Conservation (phyloP, 108 stramenopile species). For the Skeletonema menzelii region DNA sequence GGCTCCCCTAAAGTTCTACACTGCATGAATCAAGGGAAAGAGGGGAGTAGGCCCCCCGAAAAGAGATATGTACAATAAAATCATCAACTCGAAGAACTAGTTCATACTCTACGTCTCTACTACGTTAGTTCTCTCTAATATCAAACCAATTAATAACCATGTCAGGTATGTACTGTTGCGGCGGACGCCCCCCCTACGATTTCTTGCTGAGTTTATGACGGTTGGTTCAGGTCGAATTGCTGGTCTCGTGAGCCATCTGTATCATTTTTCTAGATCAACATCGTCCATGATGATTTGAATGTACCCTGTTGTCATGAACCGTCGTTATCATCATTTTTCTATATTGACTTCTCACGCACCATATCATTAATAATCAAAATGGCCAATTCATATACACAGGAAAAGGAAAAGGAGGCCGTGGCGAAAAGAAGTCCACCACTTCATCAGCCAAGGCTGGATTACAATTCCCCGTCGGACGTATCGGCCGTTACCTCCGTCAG, state of each 20-base stretch:
- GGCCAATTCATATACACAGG: slow-evolving; percentile 7
- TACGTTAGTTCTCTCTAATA: not conserved
- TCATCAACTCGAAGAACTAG: too few species aligned
- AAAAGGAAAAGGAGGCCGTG: slow-evolving; percentile 86
- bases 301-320: not conserved
- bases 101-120: too few species aligned
- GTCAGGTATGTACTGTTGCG: not conserved
- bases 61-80: too few species aligned
- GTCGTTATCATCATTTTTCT: not conserved
- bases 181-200: not conserved
- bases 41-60: too few species aligned
- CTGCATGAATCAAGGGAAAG: too few species aligned
- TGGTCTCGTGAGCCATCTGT: too few species aligned
- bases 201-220: not conserved
- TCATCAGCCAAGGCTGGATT: slow-evolving; percentile 93
- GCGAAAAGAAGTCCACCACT: slow-evolving; percentile 85
- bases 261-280: not conserved
- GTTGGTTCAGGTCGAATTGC: too few species aligned
- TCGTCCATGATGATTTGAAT: not conserved
- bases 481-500: slow-evolving; percentile 94
- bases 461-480: slow-evolving; percentile 97
- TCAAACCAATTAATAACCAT: not conserved
- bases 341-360: not conserved
- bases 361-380: not conserved
- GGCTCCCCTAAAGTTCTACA: too few species aligned